These are phyloP conservation scores for Scorias spongiosa DNA, from an alignment of 2,329 filamentous ascomycete species.

Conservation along the genomic window DNA sequence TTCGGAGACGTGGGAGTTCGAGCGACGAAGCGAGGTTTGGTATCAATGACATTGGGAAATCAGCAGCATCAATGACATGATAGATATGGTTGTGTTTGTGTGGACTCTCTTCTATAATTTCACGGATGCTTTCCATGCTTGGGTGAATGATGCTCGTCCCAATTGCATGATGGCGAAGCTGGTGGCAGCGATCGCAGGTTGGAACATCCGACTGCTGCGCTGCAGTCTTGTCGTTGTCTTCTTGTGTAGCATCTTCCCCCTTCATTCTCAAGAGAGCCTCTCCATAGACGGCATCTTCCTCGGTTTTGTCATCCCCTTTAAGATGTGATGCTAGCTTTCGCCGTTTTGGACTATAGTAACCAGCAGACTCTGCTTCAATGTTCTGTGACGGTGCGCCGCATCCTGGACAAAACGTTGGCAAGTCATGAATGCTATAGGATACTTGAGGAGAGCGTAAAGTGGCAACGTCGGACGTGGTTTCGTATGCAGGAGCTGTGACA, in stretches of 20 bases:
- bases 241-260: not conserved
- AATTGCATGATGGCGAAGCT: conserved; percentile 58
- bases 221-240: conserved; percentile 1
- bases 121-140: conserved; percentile 61
- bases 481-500: no score
- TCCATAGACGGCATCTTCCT: conserved; percentile 24
- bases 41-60: conserved; percentile 88
- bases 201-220: conserved; percentile 24
- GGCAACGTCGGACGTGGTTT: no score
- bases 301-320: conserved; percentile 9
- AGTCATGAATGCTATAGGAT: conserved; percentile 1
- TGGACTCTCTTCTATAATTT: conserved; percentile 77
- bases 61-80: conserved; percentile 85
- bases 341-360: conserved; percentile 39
- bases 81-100: conserved; percentile 89
- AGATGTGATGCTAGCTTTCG: conserved; percentile 23
- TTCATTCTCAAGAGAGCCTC: conserved; percentile 9
- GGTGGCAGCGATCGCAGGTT: conserved; percentile 78
- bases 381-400: conserved; percentile 48
- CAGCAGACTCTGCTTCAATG: conserved; percentile 37
- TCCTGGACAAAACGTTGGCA: conserved; percentile 37
- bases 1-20: conserved; percentile 56
- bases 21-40: conserved; percentile 59
- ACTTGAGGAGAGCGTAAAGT: not conserved
- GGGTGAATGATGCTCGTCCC: conserved; percentile 66